A percentile compares a stretch with the other conserved stretches of the same genome.
phyloP scores from a whole-genome alignment of 306 rosid genomes.

The Cicer pinnatifidum region DNA sequence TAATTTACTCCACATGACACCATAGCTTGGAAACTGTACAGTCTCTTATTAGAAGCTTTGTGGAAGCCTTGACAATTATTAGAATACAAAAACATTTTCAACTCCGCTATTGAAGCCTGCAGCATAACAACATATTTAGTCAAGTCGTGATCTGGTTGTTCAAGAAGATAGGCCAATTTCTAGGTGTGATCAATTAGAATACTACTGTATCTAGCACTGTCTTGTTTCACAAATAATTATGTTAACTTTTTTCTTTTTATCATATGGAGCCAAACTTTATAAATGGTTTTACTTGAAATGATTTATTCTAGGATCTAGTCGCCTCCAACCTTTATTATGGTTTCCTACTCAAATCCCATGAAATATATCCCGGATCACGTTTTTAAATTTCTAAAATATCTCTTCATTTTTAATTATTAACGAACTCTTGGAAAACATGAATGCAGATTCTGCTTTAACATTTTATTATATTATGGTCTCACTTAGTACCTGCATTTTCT shows the following conservation, averaged over 20 bases:
- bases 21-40: neutral
- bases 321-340: neutral
- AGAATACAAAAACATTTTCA: constrained; percentile 30
- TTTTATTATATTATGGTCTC: constrained; percentile 36
- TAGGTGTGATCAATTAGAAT: constrained; percentile 7
- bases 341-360: neutral
- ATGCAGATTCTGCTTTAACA: constrained; percentile 11
- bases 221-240: constrained; percentile 14
- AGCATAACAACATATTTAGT: constrained; percentile 1
- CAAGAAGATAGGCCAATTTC: constrained; percentile 4
- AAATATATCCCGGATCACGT: constrained; percentile 4
- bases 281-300: constrained; percentile 1
- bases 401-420: constrained; percentile 17
- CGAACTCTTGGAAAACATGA: constrained; percentile 9
- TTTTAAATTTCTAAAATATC: constrained; percentile 23
- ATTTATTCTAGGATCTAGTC: constrained; percentile 16
- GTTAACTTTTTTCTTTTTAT: constrained; percentile 28
- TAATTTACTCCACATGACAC: neutral
- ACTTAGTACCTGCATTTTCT: constrained; percentile 39
- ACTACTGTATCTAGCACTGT: neutral
- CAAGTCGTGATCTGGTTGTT: neutral
- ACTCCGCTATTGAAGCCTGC: constrained; percentile 7
- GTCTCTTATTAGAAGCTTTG: constrained; percentile 25
- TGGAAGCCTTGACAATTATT: neutral
- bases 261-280: constrained; percentile 1